Base-by-base conservation (phyloP, 1,284 basidiomycete genomes). In the Leccinum insolens region DNA sequence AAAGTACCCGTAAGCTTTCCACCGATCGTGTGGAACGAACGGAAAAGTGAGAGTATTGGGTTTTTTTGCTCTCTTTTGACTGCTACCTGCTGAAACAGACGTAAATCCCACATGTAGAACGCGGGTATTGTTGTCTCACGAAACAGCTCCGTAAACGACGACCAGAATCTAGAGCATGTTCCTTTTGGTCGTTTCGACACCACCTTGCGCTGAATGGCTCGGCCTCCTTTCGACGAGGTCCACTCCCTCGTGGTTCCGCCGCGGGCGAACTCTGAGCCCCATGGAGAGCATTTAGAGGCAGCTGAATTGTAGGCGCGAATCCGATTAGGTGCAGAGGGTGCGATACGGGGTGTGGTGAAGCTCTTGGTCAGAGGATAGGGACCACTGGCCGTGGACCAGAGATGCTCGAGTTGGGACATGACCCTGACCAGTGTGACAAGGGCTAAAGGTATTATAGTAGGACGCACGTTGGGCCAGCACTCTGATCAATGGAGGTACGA, bases 1-100 rank as follows among this genome's bases (percentile, higher is more conserved):
- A 31, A n/a, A 49, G 22, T 20, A 31, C 14, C 66, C 66, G 15
- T 55, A 62, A 1, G 63, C 9, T 55, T 62, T 69, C 60, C 63
- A 64, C 39, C 22, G 64, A 14, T 49, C 41, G 12, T 57, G 20
- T 17, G 68, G 37, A n/a, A 44, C 9, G 44, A 61, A 46, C 3
- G 67, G 68, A 12, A 60, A 17, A 7, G 49, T 55, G 9, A 39
- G 61, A 3, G 7, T 1, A 49, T 65, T 58, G 5, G 20, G 17
- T 15, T 62, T 62, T 61, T 52, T 57, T 4, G 17, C 57, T 17
- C 55, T 65, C 62, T 59, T 60, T n/a, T 20, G 49, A 34, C 37
- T 37, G 61, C 41, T 22, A 20, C 31, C 39, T 8, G 28, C 39
- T 8, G 28, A 28, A 25, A 25, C 17, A 6, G n/a, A 11, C 6